Evolutionary conservation across 177 flowering plant species (phyloP), one percentile per base, ranked within the genome.

Genomic region (Telopea speciosissima): DNA sequence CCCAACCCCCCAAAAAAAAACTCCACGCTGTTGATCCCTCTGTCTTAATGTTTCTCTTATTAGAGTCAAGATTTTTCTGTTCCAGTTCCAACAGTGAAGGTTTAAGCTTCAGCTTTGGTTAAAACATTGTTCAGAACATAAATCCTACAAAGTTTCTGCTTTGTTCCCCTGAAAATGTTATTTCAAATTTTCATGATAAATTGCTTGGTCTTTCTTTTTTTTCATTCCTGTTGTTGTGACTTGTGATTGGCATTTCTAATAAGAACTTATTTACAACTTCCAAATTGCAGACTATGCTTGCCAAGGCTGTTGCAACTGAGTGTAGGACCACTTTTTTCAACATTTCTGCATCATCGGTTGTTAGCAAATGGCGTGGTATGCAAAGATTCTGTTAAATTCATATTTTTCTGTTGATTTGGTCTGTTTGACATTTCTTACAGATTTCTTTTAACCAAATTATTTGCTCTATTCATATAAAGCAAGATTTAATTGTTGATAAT

Each of bases 331-430:
- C 99, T 44, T 96, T 96, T 79, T 96, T 96, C 87, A 96, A 96
- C 73, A 96, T 96, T 71, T 96, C 99, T 33, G 99, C 99, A 62
- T 96, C 99, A 66, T 96, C 99, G 31, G 86, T 96, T 74, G 99
- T 96, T 79, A 96, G 99, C 87, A 96, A 96, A 85, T 96, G 99
- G 99, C 93, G 99, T 58, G 99, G 99, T 93, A 88, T 78, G 93
- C 75, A 59, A 66, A 36, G 21, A 56, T 56, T n/a, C n/a, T 11
- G 17, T 45, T 45, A 33, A 45, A 45, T 45, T 19, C n/a, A 1
- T 56, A 7, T 56, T 56, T 5, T 56, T 56, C n/a, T 56, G 22
- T n/a, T 56, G n/a, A 56, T 56, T 16, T 21, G 61, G 8, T 21
- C 61, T 56, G 19, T 56, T 21, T 56, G 24, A 21, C n/a, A 56